Percentiles rank a stretch among this genome's conserved stretches.
Conservation (phyloP, 805 yeast genomes). For the Gaillardinia entomophila region DNA sequence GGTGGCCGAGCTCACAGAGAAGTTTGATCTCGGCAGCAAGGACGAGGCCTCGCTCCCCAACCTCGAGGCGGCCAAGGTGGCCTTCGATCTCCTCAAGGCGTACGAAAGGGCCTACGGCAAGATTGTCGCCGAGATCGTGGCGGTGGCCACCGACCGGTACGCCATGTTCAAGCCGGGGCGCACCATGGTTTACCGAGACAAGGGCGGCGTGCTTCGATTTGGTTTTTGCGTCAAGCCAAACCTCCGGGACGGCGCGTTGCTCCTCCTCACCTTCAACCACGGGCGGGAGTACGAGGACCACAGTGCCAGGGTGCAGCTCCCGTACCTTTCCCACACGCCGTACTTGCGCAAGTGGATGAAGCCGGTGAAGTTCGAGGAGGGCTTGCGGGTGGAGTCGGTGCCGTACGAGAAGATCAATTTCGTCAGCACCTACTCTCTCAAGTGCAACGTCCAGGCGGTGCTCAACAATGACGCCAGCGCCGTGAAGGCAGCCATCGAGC, state of each 20-base stretch:
- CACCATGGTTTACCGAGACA: slow-evolving; percentile 52
- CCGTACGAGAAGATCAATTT: slow-evolving; percentile 38
- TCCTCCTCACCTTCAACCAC: slow-evolving; percentile 42
- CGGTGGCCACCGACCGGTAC: slow-evolving; percentile 42
- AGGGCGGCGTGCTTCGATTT: slow-evolving; percentile 30
- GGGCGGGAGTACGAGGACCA: slow-evolving; percentile 26
- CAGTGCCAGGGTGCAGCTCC: slow-evolving; percentile 19
- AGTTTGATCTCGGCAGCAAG: slow-evolving; percentile 34
- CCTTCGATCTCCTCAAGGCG: slow-evolving; percentile 39
- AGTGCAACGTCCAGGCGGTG: slow-evolving; percentile 25
- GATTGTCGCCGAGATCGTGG: slow-evolving; percentile 43
- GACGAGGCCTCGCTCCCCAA: slow-evolving; percentile 32
- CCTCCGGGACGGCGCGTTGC: slow-evolving; percentile 21
- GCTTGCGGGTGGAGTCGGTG: slow-evolving; percentile 33
- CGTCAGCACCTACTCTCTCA: slow-evolving; percentile 33
- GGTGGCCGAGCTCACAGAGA: slow-evolving; percentile 47
- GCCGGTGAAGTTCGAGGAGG: slow-evolving; percentile 27
- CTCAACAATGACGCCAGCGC: slow-evolving; percentile 31
- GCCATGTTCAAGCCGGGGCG: slow-evolving; percentile 48
- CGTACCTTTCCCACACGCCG: slow-evolving; percentile 28
- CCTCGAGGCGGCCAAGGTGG: slow-evolving; percentile 36
- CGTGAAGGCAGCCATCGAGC: slow-evolving; percentile 28
- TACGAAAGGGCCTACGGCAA: slow-evolving; percentile 41
- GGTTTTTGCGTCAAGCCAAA: slow-evolving; percentile 53
- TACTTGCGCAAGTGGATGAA: slow-evolving; percentile 32